These are phyloP conservation scores for Rubia peregrina DNA, from an alignment of 305 asterid species.

Conservation along the genomic window DNA sequence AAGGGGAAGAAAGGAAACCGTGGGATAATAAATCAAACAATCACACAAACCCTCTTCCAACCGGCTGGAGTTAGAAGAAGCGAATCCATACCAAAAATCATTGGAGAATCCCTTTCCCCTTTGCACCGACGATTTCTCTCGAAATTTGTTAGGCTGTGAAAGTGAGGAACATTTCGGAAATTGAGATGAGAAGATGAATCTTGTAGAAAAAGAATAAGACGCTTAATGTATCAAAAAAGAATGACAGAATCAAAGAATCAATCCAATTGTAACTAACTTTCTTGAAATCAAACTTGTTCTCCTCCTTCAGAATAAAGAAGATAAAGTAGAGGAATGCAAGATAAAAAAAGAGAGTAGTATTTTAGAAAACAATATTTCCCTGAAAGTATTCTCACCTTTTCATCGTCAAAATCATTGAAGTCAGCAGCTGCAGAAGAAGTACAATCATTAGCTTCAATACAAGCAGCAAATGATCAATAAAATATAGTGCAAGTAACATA, in stretches of 20 bases:
- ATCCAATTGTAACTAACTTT: constrained; percentile 91
- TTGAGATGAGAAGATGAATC: too few species aligned
- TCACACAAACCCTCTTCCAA: too few species aligned
- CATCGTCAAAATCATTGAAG: constrained; percentile 94
- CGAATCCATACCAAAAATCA: too few species aligned
- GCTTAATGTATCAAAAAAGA: too few species aligned
- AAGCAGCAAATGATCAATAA: constrained; percentile 13
- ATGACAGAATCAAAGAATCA: constrained; percentile 91
- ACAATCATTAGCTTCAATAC: constrained; percentile 10
- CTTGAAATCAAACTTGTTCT: constrained; percentile 85
- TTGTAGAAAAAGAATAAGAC: too few species aligned
- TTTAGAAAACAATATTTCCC: neutral
- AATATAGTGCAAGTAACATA: constrained; percentile 28
- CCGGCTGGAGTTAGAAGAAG: too few species aligned
- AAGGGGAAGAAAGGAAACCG: too few species aligned
- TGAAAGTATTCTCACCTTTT: constrained; percentile 42
- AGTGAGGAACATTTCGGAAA: too few species aligned
- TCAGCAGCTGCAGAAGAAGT: constrained; percentile 77
- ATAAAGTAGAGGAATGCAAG: neutral
- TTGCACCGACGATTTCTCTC: too few species aligned
- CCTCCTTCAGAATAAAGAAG: constrained; percentile 46
- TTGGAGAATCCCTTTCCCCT: too few species aligned
- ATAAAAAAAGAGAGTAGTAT: constrained; percentile 4
- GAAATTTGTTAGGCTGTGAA: too few species aligned
- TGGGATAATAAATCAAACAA: too few species aligned